Evolutionary conservation across 495 filamentous ascomycete genomes (phyloP), one percentile per base, ranked within the genome.

Genomic region (Venustampulla echinocandica): DNA sequence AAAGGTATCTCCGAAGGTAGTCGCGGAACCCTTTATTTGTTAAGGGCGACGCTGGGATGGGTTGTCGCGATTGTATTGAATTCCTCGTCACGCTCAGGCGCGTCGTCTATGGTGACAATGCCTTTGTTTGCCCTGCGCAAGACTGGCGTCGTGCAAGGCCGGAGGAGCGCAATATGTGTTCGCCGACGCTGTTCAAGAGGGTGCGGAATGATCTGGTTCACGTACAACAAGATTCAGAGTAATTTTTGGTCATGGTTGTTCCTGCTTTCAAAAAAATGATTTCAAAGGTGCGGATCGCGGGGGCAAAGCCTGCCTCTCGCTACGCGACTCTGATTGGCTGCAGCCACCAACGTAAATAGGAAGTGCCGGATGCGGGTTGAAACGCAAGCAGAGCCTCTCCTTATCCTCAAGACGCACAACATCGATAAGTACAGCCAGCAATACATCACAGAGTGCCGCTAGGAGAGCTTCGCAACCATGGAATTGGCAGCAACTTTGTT

Each of bases 1-100:
- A 11, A 1, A 4, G 11, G 46, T 49, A 42, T 37, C 21, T 37
- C 46, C 39, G 42, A 38, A 42, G 27, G 38, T 49, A 34, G 43
- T 46, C 20, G 25, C 42, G 14, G 46, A 35, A 42, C 42, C 30
- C 17, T 14, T 23, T 49, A 49, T 42, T 48, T 48, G 45, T 35
- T 25, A 15, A 13, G 27, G 27, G 7, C 27, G 33, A 6, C 11
- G n/a, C 42, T 14, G 35, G 18, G 30, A 28, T 30, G 17, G 24
- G 27, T 30, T 44, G 24, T 45, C 17, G 13, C 15, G 27, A 20
- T 44, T 44, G 42, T n/a, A n/a, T n/a, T n/a, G 25, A 46, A 37
- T 23, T 46, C 27, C 44, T 32, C 19, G 23, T 15, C 38, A 9
- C 36, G 9, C 27, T 15, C 17, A 15, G 10, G 37, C 20, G 18